Base-by-base conservation (phyloP, 2,329 filamentous ascomycete species). In the Talaromyces albobiverticillius region DNA sequence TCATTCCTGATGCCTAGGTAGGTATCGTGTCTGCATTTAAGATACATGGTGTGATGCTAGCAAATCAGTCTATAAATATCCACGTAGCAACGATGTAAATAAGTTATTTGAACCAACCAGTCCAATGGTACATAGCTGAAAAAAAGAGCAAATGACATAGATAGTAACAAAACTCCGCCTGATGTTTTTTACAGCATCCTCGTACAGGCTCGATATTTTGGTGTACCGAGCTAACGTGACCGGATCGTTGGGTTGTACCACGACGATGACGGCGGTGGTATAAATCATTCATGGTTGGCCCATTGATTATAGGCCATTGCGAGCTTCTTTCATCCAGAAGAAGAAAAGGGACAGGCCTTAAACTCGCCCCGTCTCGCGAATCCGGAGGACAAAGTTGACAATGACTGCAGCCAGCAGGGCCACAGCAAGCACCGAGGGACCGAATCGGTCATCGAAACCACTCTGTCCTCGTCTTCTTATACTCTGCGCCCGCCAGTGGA, bases 401-500 rank as follows among this genome's bases (percentile, higher is more conserved):
- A 96, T 79, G n/a, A 99, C 90, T 13, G 93, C 94, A 46, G 89
- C 80, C 64, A 96, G 76, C 61, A 99, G 77, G 51, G 93, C 88
- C 64, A 96, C 82, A 46, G 93, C 90, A 72, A 99, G 74, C 49
- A 97, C 83, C 0, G 92, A 96, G 4, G 94, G 94, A 7, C 94
- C 94, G 66, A 96, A 92, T 40, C 92, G 84, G 78, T 99, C 94
- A 71, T 99, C 94, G 70, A 99, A 97, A 20, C 94, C 94, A 52
- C 90, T 90, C 79, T 96, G 92, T 8, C 94, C 94, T 60, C 93
- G 83, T 74, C 89, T 83, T 55, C 94, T 79, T 68, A 99, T 99
- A 61, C 89, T 95, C 73, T 89, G 91, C 23, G 94, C 94, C 59
- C 94, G 82, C 94, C 94, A 99, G 72, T 99, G 94, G 76, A 96